Conservation (phyloP, 1,284 basidiomycete genomes). For the Puccinia hordei region DNA sequence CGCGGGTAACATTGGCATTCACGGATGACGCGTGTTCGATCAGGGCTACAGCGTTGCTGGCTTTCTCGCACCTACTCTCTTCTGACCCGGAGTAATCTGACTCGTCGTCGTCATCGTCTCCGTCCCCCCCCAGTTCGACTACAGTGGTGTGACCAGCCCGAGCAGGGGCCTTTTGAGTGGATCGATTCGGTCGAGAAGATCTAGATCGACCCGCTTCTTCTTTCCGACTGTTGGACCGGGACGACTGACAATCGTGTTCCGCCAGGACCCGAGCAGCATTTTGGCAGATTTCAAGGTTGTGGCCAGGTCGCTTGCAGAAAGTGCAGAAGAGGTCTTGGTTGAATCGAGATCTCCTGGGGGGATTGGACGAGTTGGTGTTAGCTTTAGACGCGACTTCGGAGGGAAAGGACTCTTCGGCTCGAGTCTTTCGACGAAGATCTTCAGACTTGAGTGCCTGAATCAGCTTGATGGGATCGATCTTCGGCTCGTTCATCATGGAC, state of each 20-base stretch:
- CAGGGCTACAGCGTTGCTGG: background rate
- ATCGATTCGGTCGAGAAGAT: background rate
- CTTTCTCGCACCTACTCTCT: background rate
- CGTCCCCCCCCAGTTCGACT: background rate
- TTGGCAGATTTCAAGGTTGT: background rate
- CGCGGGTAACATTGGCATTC: background rate
- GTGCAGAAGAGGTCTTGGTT: background rate
- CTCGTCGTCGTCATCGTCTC: background rate
- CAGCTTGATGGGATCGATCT: background rate
- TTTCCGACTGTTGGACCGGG: background rate
- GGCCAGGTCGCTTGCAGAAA: background rate
- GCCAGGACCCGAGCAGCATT: background rate
- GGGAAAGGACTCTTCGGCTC: background rate
- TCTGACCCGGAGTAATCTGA: conserved; percentile 1
- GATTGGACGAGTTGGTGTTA: background rate
- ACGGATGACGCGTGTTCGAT: too few species aligned
- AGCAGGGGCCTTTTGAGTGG: background rate
- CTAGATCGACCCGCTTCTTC: background rate
- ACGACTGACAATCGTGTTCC: background rate
- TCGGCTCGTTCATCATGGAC: background rate
- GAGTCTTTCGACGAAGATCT: background rate
- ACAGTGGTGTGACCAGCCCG: background rate
- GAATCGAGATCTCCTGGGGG: background rate
- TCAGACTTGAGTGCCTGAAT: background rate
- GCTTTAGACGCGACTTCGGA: background rate